phyloP scores from a whole-genome alignment of 2,329 filamentous ascomycete species.

The Exophiala calicioides region DNA sequence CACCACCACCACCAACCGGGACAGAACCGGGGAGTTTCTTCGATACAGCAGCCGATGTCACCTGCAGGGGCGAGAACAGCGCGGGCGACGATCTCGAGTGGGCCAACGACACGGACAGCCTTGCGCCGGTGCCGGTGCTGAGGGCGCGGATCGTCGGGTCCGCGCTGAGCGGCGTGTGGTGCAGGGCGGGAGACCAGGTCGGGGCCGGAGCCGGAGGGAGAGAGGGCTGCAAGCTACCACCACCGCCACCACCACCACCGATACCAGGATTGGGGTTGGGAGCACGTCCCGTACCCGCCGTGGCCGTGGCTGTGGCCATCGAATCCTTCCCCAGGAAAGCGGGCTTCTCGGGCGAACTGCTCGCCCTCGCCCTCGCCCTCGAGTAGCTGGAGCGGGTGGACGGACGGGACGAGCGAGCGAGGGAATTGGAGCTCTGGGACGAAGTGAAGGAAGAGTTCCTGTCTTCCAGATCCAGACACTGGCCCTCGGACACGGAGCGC shows the following conservation, averaged over 20 bases:
- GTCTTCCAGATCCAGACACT: conserved; percentile 15
- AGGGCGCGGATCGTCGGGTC: conserved; percentile 25
- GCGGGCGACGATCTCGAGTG: conserved; percentile 8
- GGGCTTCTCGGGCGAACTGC: no score
- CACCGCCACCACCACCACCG: not conserved
- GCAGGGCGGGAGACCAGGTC: conserved; percentile 20
- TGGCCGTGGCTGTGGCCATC: not conserved
- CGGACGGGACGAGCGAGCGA: not conserved
- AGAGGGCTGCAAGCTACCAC: no score
- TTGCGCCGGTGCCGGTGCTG: conserved; percentile 10
- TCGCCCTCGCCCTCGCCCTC: no score
- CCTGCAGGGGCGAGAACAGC: not conserved
- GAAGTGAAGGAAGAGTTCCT: conserved; percentile 14
- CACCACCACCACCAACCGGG: no score
- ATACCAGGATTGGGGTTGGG: not conserved
- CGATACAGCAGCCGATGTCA: conserved; percentile 1
- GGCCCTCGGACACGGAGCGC: conserved; percentile 22
- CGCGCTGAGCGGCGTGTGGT: conserved; percentile 23
- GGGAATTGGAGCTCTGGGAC: conserved; percentile 13
- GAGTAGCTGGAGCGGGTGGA: conserved; percentile 2
- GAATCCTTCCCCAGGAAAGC: no score
- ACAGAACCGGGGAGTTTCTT: no score
- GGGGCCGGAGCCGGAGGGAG: conserved; percentile 18
- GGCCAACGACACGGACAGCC: not conserved
- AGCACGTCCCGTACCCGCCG: not conserved